Base-by-base conservation (phyloP, 1,284 basidiomycete genomes). In the Ganoderma resinaceum region DNA sequence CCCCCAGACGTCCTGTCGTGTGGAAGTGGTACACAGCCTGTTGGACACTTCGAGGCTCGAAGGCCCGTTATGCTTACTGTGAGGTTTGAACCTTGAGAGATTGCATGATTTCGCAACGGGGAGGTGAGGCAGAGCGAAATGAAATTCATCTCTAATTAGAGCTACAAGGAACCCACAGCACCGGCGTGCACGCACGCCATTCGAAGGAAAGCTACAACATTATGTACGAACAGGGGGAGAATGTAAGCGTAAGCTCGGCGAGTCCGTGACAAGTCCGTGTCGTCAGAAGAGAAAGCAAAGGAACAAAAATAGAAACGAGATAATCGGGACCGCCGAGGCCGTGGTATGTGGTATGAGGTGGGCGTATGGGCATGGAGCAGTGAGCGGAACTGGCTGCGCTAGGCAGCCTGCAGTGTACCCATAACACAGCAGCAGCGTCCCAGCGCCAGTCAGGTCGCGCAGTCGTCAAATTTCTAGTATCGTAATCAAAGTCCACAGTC, bases 191-290 rank as follows among this genome's bases (percentile, higher is more conserved):
- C 46, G 66, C 58, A 67, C 49, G 59, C 59, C 57, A 59, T 38
- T 55, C 52, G 66, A 29, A 37, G 42, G 52, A 31, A 57, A 43
- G 35, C 61, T 59, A 67, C 58, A 61, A 49, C 38, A 60, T 4
- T 53, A 31, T 29, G 52, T 53, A 31, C 12, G 52, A 31, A 14
- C 55, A 18, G 42, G 60, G 37, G 60, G 8, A 58, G 33, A 64
- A 58, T 31, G 59, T 29, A 46, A 43, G 20, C 38, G 38, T 43
- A 37, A 66, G 66, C 66, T 70, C 65, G 66, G 70, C 69, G 35
- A 55, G 67, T 70, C 71, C 66, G 60, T 70, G 62, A 66, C 66
- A 69, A 57, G 66, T 70, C 66, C 66, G 59, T 69, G 70, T 69
- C 68, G 66, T 72, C 26, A 66, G 42, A 37, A 55, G 38, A 35